These are phyloP conservation scores for Alternaria triticimaculans DNA, from an alignment of 2,329 filamentous ascomycete species.

Conservation along the genomic window DNA sequence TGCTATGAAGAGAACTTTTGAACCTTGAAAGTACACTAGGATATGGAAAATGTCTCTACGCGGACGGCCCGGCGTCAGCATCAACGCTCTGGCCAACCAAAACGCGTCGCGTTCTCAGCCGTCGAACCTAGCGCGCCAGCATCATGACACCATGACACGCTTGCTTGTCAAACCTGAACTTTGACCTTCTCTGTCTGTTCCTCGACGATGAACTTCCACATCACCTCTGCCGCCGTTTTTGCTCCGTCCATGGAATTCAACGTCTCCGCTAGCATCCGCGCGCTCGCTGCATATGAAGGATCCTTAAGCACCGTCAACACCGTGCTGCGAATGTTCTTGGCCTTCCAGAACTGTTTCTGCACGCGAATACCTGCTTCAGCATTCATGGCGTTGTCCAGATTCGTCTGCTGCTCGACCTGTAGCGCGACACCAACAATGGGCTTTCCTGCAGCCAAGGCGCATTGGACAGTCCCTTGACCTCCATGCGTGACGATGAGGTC, in stretches of 20 bases:
- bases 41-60: neutral
- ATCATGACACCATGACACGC: conserved; percentile 6
- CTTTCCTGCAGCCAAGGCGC: conserved; percentile 39
- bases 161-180: neutral
- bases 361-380: conserved; percentile 38
- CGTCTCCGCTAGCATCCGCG: conserved; percentile 30
- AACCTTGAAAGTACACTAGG: neutral
- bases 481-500: conserved; percentile 40
- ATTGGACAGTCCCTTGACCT: conserved; percentile 43
- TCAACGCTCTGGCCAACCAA: neutral
- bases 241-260: conserved; percentile 41
- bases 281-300: conserved; percentile 32
- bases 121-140: neutral
- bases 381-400: conserved; percentile 45
- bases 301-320: conserved; percentile 34
- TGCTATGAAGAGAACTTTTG: neutral
- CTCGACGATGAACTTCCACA: conserved; percentile 42
- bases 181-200: conserved; percentile 24
- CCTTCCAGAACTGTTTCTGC: conserved; percentile 39
- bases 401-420: conserved; percentile 44
- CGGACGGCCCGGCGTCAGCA: neutral
- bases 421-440: conserved; percentile 42
- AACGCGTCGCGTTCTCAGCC: neutral
- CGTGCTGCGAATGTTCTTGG: conserved; percentile 34
- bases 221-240: conserved; percentile 36